Base-by-base conservation (phyloP, 129 eudicot species). In the Oenanthe sinensis region DNA sequence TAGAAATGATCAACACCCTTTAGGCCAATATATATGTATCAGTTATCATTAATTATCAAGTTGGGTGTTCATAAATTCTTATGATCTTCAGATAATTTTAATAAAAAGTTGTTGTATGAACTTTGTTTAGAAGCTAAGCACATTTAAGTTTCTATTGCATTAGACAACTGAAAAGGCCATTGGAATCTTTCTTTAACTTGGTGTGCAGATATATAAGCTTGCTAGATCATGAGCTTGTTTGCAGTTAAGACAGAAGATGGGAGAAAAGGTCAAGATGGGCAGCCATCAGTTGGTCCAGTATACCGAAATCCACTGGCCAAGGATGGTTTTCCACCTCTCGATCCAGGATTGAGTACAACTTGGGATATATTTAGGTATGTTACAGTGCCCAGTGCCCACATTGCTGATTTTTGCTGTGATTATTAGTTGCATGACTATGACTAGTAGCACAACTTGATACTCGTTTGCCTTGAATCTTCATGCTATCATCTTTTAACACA, bases 341-440 rank as follows among this genome's bases (percentile, higher is more conserved):
- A 92, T 80, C 78, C 88, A 48, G 75, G 82, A 13, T 42, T 87
- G 22, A 75, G 79, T 71, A 88, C 97, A 48, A 75, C 92, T 82
- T 96, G 99, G 99, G 91, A 92, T 39, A 81, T 90, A 40, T 96
- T 90, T 87, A 89, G 91, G 99, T 96, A 10, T 63, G 11, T 30
- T 28, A 14, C 19, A 60, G 16, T 62, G 8, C 55, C 37, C 19
- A 60, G 16, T 62, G 8, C 55, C 37, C n/a, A 24, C 33, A 37
- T 60, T 60, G 15, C 68, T n/a, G 68, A 8, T 20, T n/a, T n/a
- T 24, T 2, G 10, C 26, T 22, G 65, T 20, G 65, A 60, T n/a
- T 9, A n/a, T 60, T 58, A n/a, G 33, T 60, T 60, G 15, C n/a
- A n/a, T 15, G 24, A 60, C 68, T 24, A 24, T 4, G 13, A 8